Evolutionary conservation across 352 stramenopile species (phyloP).

Genomic region (Lagenidium sp.): DNA sequence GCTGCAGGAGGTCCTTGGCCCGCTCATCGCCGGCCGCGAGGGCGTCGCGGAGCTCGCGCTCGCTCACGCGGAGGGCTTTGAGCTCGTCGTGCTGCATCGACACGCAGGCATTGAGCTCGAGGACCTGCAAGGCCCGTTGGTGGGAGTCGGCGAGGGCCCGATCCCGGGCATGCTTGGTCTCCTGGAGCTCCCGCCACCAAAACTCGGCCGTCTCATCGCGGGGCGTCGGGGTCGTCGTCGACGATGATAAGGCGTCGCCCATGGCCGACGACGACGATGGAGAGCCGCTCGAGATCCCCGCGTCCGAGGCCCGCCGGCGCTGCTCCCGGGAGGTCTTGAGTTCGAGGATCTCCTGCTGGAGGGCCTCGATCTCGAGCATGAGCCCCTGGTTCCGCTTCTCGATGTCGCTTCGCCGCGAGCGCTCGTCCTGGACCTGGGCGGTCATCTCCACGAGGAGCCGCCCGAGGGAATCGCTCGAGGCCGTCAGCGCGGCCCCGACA

Average conservation of each 20-base stretch:
- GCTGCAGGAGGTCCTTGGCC: conserved; percentile 30
- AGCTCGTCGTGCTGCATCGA: conserved; percentile 77
- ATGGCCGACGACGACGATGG: too few relatives aligned
- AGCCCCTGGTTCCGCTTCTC: conserved; percentile 61
- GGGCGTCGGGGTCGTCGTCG: conserved; percentile 3
- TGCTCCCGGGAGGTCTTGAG: conserved; percentile 27
- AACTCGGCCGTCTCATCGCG: conserved; percentile 17
- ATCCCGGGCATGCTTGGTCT: conserved; percentile 41
- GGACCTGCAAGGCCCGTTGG: conserved; percentile 43
- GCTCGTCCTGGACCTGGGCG: conserved; percentile 47
- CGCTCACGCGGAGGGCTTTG: conserved; percentile 28
- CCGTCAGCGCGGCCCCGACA: too few relatives aligned
- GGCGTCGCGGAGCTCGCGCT: conserved; percentile 25
- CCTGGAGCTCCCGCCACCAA: conserved; percentile 49
- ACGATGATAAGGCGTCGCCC: conserved; percentile 8
- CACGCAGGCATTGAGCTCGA: conserved; percentile 62
- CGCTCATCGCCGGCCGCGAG: conserved; percentile 31
- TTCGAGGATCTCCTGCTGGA: conserved; percentile 50
- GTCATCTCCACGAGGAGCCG: conserved; percentile 57
- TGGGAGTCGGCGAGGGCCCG: conserved; percentile 45
- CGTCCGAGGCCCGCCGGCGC: not conserved
- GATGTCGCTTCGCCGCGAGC: conserved; percentile 29
- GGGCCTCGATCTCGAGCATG: conserved; percentile 55
- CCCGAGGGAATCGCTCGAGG: conserved; percentile 27
- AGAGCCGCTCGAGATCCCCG: too few relatives aligned